Conservation (phyloP, 208 protist species). For the Pavlovales sp. region DNA sequence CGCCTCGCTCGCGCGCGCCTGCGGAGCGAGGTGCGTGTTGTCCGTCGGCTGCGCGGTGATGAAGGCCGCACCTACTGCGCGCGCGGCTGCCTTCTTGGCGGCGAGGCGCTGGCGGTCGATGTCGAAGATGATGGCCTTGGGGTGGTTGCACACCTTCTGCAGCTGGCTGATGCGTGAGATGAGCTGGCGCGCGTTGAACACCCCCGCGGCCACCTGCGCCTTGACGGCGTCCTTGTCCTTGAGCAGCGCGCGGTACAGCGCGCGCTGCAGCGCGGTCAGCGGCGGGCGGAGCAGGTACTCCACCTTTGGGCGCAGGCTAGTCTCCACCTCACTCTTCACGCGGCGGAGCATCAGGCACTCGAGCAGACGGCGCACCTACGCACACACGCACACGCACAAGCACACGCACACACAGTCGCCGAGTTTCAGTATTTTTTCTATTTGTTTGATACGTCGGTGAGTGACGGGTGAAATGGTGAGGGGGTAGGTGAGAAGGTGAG, state of each 20-base stretch:
- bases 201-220: not conserved
- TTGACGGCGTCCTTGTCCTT: conserved; percentile 6
- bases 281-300: conserved; percentile 22
- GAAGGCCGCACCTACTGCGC: conserved; percentile 10
- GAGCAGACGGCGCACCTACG: conserved; percentile 39
- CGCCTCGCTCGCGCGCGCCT: not conserved
- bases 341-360: conserved; percentile 52
- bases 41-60: not conserved
- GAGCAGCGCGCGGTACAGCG: conserved; percentile 24
- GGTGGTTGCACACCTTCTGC: conserved; percentile 73
- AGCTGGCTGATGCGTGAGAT: conserved; percentile 56
- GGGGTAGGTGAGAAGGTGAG: no score
- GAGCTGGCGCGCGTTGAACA: conserved; percentile 47
- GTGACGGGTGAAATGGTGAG: no score
- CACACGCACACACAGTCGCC: no score
- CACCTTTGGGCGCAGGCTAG: not conserved
- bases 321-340: conserved; percentile 57
- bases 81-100: not conserved
- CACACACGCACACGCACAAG: no score
- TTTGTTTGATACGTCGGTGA: no score
- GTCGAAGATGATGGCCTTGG: conserved; percentile 48
- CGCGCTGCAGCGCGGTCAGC: conserved; percentile 45
- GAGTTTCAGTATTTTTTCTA: no score
- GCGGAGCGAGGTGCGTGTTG: not conserved
- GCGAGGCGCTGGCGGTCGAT: conserved; percentile 31